Conservation (phyloP, 805 yeast genomes). For the Candida maris region DNA sequence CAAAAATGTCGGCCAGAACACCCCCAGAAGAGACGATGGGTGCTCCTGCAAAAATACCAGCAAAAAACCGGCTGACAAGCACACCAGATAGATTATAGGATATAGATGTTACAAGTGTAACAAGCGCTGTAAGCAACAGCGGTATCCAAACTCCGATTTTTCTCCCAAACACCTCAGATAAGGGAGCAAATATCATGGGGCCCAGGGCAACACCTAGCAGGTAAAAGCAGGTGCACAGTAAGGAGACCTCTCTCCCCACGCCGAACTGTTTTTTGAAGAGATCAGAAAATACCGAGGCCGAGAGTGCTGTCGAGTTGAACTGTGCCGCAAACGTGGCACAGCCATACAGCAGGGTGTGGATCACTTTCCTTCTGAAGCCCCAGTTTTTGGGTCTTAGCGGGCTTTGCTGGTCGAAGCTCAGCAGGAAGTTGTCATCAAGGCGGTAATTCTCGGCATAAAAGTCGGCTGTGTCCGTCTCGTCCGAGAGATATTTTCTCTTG, state of each 20-base stretch:
- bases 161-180: slow-evolving; percentile 46
- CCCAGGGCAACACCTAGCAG: slow-evolving; percentile 68
- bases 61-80: slow-evolving; percentile 51
- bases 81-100: slow-evolving; percentile 49
- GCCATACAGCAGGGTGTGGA: slow-evolving; percentile 39
- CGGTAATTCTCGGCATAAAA: neutral
- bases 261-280: slow-evolving; percentile 30
- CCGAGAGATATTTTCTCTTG: too few species aligned
- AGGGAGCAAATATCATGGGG: slow-evolving; percentile 62
- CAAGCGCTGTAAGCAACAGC: slow-evolving; percentile 35
- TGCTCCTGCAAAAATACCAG: slow-evolving; percentile 59
- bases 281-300: slow-evolving; percentile 35
- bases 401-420: slow-evolving; percentile 9
- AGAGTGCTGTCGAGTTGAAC: slow-evolving; percentile 47
- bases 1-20: slow-evolving; percentile 53
- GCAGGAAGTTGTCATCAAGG: slow-evolving; percentile 2
- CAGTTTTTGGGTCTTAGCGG: slow-evolving; percentile 34
- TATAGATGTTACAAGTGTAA: slow-evolving; percentile 49
- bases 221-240: slow-evolving; percentile 54
- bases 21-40: slow-evolving; percentile 61
- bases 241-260: slow-evolving; percentile 43
- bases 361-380: slow-evolving; percentile 31
- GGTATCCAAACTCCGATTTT: slow-evolving; percentile 43
- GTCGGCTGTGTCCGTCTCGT: neutral
- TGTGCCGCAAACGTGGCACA: slow-evolving; percentile 43